These are phyloP conservation scores for Colletotrichum sp. DNA, from an alignment of 2,329 filamentous ascomycete species.

Conservation along the genomic window DNA sequence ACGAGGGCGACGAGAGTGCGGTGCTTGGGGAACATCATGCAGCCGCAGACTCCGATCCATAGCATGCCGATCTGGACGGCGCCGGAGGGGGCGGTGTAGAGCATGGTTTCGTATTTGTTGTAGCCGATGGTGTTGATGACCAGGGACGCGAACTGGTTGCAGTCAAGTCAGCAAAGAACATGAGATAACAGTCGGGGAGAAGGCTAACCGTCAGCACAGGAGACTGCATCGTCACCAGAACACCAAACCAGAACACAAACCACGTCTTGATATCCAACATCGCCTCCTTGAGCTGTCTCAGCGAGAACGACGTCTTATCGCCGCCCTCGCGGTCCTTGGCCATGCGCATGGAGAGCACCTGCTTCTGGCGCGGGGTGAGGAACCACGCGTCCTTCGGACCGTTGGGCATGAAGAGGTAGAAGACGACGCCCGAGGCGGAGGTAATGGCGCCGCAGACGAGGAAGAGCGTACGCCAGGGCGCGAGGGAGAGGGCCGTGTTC, in stretches of 20 bases:
- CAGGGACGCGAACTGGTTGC: conserved; percentile 38
- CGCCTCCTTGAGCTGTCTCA: conserved; percentile 47
- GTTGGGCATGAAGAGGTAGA: conserved; percentile 51
- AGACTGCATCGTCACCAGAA: conserved; percentile 50
- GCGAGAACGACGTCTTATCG: conserved; percentile 46
- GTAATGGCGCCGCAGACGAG: conserved; percentile 55
- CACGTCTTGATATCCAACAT: conserved; percentile 47
- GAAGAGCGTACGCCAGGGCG: conserved; percentile 53
- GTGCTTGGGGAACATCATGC: conserved; percentile 40
- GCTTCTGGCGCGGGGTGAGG: conserved; percentile 44
- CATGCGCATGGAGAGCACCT: conserved; percentile 40
- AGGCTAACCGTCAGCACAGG: conserved; percentile 43
- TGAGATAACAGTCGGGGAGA: too few species aligned
- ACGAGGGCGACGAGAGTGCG: conserved; percentile 42
- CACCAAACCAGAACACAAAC: conserved; percentile 48
- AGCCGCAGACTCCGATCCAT: conserved; percentile 48
- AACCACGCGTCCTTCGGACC: conserved; percentile 55
- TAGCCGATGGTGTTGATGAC: conserved; percentile 53
- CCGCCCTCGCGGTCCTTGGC: conserved; percentile 35
- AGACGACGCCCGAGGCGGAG: conserved; percentile 42
- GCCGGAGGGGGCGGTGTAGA: conserved; percentile 50
- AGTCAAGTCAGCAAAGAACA: too few species aligned
- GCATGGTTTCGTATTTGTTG: conserved; percentile 46
- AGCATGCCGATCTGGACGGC: conserved; percentile 50
- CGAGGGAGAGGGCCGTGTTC: conserved; percentile 38